Base-by-base conservation (phyloP, 768 basidiomycete genomes). In the Lactarius trivialis region DNA sequence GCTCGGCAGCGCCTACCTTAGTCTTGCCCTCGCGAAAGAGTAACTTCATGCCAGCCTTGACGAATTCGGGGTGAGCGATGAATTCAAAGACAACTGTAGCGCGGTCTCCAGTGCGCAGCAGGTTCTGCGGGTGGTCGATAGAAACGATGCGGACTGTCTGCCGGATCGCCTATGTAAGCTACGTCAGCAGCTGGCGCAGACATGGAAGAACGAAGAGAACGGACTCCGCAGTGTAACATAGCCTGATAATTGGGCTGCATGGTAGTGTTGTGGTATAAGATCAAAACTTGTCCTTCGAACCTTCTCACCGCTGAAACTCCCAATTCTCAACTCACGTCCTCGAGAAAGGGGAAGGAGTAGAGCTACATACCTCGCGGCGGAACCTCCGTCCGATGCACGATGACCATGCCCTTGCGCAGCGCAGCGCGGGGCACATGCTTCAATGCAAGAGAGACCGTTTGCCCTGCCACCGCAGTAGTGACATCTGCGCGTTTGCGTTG, bases 81-180 rank as follows among this genome's bases (percentile, higher is more conserved):
- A 98, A 96, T 75, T 98, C 92, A 68, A 98, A 98, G 36, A 83
- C 82, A n/a, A 98, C 93, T 3, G 87, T 93, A 3, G 93, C 92
- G 34, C 94, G 83, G 71, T 99, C 97, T 4, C 97, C 97, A 0
- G 96, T 99, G 21, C 96, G 86, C 32, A 99, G 78, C 39, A 96
- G 78, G 14, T 88, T 89, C 70, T 91, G 88, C 7, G 92, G 90
- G 66, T 93, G 88, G 70, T 98, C 94, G 81, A 94, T 91, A 45
- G 79, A 84, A n/a, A 93, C 73, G 66, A 97, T 94, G 58, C 88
- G 82, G 21, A 96, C 94, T 1, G 94, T 97, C 76, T 97, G 94
- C 33, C 91, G 85, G 39, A 94, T 79, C 65, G 92, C 91, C 90
- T 91, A 66, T n/a, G 65, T 55, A n/a, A 34, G 21, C 45, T 32